Evolutionary conservation across 148 eudicot species (phyloP).

Genomic region (Amaranthus hypochondriacus): DNA sequence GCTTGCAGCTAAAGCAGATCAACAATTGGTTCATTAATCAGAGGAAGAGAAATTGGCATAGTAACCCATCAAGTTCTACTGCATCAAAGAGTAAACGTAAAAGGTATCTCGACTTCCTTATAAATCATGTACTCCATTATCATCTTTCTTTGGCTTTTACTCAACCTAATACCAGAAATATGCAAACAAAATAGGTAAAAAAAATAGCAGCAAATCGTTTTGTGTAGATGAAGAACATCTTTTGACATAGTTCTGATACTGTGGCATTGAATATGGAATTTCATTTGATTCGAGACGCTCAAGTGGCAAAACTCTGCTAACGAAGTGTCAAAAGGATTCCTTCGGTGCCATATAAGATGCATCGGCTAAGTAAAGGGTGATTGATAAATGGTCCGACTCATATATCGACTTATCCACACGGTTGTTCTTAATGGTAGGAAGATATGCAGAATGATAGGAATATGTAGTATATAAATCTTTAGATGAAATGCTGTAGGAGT

Average conservation of each 20-base stretch:
- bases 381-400: not conserved
- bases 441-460: constrained; percentile 16
- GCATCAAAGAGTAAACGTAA: constrained; percentile 78
- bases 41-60: constrained; percentile 95
- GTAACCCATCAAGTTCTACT: constrained; percentile 67
- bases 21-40: constrained; percentile 98
- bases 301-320: constrained; percentile 19
- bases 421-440: constrained; percentile 5
- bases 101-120: constrained; percentile 36
- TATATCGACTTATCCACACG: not conserved
- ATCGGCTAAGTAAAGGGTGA: not conserved
- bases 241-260: constrained; percentile 8
- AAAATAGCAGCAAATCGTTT: constrained; percentile 24
- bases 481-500: constrained; percentile 9
- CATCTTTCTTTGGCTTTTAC: not conserved
- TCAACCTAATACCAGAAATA: not conserved
- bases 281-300: not conserved
- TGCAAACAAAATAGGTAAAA: constrained; percentile 26
- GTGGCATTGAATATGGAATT: not conserved
- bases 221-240: constrained; percentile 24
- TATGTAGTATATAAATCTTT: not conserved
- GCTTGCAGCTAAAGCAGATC: constrained; percentile 87
- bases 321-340: constrained; percentile 16
- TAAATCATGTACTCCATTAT: not conserved
- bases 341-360: constrained; percentile 19